phyloP scores from a whole-genome alignment of 768 basidiomycete species.

The Lanmaoa rubissima region DNA sequence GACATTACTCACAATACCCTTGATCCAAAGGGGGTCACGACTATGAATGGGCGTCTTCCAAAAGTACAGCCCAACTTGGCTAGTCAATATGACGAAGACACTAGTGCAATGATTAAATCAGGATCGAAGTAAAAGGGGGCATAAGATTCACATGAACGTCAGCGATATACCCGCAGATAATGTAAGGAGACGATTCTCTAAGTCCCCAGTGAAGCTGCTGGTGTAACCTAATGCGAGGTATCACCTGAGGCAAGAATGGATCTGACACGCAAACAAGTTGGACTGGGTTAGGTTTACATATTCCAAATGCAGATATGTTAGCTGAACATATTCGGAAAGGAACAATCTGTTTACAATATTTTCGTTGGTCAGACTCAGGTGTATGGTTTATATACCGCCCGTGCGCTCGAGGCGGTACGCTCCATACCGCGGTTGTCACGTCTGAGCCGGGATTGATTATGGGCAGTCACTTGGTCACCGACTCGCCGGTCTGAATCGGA shows the following conservation, averaged over 20 bases:
- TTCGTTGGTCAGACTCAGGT: too few relatives aligned
- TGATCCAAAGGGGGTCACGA: conserved; percentile 24
- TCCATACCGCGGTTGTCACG: not conserved
- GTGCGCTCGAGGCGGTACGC: not conserved
- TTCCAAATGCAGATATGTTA: too few relatives aligned
- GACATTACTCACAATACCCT: conserved; percentile 15
- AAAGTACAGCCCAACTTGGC: conserved; percentile 26
- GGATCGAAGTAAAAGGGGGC: not conserved
- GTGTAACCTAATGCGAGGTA: too few relatives aligned
- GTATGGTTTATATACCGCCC: conserved; percentile 11
- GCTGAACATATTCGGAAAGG: too few relatives aligned
- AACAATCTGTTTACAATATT: too few relatives aligned
- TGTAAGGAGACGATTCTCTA: conserved; percentile 5
- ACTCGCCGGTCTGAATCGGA: not conserved
- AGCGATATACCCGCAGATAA: conserved; percentile 14
- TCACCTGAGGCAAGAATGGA: too few relatives aligned
- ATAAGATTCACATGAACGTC: conserved; percentile 7
- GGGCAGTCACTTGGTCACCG: not conserved
- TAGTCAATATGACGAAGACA: conserved; percentile 21
- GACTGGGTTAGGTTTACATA: too few relatives aligned
- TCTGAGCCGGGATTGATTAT: not conserved
- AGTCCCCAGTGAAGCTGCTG: conserved; percentile 3
- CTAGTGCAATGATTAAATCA: conserved; percentile 1
- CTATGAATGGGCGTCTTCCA: conserved; percentile 10
- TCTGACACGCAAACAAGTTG: too few relatives aligned